Base-by-base conservation (phyloP, 129 eudicot species). In the Helichrysum umbraculigerum region DNA sequence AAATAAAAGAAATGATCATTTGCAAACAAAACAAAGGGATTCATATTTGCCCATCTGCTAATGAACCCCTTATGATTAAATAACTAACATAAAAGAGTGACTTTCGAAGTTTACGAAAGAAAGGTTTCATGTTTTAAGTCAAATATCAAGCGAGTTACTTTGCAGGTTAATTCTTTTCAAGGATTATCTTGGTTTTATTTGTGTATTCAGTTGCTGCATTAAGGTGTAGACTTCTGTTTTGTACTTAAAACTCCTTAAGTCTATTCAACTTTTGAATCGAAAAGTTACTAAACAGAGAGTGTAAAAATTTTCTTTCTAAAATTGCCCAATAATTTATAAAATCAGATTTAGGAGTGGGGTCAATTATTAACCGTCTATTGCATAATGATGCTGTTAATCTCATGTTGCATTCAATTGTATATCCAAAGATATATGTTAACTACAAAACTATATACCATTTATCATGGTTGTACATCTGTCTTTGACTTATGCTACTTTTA, bases 401-500 rank as follows among this genome's bases (percentile, higher is more conserved):
- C 66, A 65, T 66, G 56, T 76, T 65, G 20, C 56, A 51, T 67
- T 47, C 66, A 34, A 66, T 19, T 64, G 20, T 75, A 64, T n/a
- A 75, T 47, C 15, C 42, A 61, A 30, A 16, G 14, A 44, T 51
- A 21, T 32, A 67, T 68, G 44, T 9, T 47, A 47, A 10, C 12
- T 47, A 47, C 15, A 47, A 16, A 56, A 34, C 16, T 70, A 54
- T 35, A 35, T 33, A 39, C 41, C 41, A 20, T 21, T 71, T 71
- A 56, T 71, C 62, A 35, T 25, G 77, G 58, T 59, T 73, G 68
- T 73, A 14, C 54, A 73, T 59, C 68, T 37, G 16, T 73, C 82
- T 14, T 29, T 70, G 71, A 60, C 76, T 78, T 19, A 60, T 78
- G 56, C 52, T 41, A 59, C 3, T 41, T 57, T 42, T 30, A 41